These are phyloP conservation scores for Malus hybrid DNA, from an alignment of 331 rosid genomes.

Conservation along the genomic window DNA sequence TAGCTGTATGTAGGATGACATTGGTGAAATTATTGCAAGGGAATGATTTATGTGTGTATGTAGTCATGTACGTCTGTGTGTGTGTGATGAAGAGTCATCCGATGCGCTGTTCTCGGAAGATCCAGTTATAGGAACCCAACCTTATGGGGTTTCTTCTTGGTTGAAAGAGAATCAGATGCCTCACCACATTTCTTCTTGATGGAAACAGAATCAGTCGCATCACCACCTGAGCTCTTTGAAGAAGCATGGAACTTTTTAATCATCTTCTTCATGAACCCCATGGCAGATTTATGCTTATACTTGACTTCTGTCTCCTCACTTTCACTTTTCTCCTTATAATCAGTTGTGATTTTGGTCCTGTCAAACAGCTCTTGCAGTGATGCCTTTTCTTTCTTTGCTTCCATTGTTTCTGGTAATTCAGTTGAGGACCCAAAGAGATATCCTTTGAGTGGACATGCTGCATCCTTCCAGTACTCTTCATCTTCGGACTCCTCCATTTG, in stretches of 20 bases:
- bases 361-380: slow-evolving; percentile 58
- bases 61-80: not conserved
- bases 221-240: slow-evolving; percentile 30
- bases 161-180: slow-evolving; percentile 40
- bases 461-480: slow-evolving; percentile 46
- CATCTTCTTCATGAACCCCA: slow-evolving; percentile 51
- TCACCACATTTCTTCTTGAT: slow-evolving; percentile 23
- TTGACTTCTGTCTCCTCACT: slow-evolving; percentile 26
- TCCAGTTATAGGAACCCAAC: slow-evolving; percentile 35
- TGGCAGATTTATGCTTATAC: slow-evolving; percentile 42
- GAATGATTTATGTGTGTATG: not conserved
- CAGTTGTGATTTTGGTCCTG: slow-evolving; percentile 40
- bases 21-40: not conserved
- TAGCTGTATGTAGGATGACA: not conserved
- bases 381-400: slow-evolving; percentile 51
- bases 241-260: slow-evolving; percentile 40
- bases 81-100: not conserved
- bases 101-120: slow-evolving; percentile 15
- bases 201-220: slow-evolving; percentile 28
- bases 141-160: slow-evolving; percentile 64
- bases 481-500: slow-evolving; percentile 42
- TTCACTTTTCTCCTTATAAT: slow-evolving; percentile 24
- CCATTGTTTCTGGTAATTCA: slow-evolving; percentile 44
- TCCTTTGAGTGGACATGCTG: slow-evolving; percentile 78
- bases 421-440: slow-evolving; percentile 68